Percentiles rank a stretch among this genome's conserved stretches.
These are phyloP conservation scores for Pholiota conissans DNA, from an alignment of 768 basidiomycete genomes.

Conservation along the genomic window DNA sequence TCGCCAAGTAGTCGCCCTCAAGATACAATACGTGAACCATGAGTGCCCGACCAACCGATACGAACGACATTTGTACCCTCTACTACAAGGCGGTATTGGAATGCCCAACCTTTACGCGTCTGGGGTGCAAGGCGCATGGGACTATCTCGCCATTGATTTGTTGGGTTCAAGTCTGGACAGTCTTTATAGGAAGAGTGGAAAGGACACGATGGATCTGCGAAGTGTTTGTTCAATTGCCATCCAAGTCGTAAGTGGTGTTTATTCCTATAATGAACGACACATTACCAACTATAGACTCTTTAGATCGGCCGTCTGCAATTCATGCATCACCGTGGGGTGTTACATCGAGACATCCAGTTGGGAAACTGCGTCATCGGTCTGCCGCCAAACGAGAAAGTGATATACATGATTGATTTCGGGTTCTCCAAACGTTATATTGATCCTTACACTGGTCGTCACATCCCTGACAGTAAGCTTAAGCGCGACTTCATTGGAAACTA, in stretches of 20 bases:
- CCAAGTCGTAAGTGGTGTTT: slow-evolving; percentile 58
- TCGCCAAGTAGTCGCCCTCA: slow-evolving; percentile 65
- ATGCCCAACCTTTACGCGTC: slow-evolving; percentile 74
- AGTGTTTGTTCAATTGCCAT: slow-evolving; percentile 76
- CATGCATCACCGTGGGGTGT: slow-evolving; percentile 72
- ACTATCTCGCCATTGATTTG: slow-evolving; percentile 76
- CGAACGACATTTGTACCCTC: slow-evolving; percentile 68
- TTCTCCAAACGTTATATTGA: slow-evolving; percentile 82
- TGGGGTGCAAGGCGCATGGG: slow-evolving; percentile 58
- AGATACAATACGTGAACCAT: slow-evolving; percentile 68
- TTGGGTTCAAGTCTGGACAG: slow-evolving; percentile 70
- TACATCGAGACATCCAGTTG: slow-evolving; percentile 79
- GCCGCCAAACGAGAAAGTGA: slow-evolving; percentile 51
- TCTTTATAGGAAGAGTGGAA: slow-evolving; percentile 55
- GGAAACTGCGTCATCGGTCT: slow-evolving; percentile 74
- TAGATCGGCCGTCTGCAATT: slow-evolving; percentile 73
- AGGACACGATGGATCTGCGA: slow-evolving; percentile 63
- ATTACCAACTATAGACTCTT: too few relatives aligned
- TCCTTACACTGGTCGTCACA: slow-evolving; percentile 61
- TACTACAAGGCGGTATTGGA: slow-evolving; percentile 68
- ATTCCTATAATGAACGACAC: too few relatives aligned
- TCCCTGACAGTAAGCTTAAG: slow-evolving; percentile 64
- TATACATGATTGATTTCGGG: slow-evolving; percentile 88
- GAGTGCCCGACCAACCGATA: slow-evolving; percentile 77
- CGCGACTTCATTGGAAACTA: slow-evolving; percentile 84